Evolutionary conservation across 306 rosid species (phyloP).

Genomic region (Vicia sativa): DNA sequence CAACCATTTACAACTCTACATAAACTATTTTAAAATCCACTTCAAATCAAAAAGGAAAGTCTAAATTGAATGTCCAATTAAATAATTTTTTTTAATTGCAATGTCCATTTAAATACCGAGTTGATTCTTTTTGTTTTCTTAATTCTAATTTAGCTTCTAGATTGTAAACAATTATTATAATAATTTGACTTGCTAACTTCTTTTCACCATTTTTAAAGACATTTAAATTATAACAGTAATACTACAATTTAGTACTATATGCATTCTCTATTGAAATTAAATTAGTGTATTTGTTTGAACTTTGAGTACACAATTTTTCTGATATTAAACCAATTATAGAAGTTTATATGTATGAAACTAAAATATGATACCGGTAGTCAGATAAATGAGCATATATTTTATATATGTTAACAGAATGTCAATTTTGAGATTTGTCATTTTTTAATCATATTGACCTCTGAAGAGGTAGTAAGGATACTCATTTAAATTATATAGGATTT

Average conservation of each 20-base stretch:
- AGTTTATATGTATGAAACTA: background rate
- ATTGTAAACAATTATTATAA: slow-evolving; percentile 2
- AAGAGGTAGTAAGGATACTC: slow-evolving; percentile 25
- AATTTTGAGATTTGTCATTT: background rate
- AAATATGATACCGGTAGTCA: background rate
- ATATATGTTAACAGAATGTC: background rate
- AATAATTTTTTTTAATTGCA: background rate
- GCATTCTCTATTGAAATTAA: slow-evolving; percentile 9
- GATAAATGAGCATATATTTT: background rate
- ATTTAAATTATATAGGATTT: slow-evolving; percentile 8
- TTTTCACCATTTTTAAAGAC: slow-evolving; percentile 7
- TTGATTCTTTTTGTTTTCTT: slow-evolving; percentile 1
- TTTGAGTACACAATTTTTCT: background rate
- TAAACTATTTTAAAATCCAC: too few species aligned
- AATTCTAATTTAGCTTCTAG: slow-evolving; percentile 25
- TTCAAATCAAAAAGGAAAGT: slow-evolving; percentile 24
- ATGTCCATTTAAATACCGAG: slow-evolving; percentile 23
- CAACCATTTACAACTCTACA: too few species aligned
- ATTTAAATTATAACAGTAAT: slow-evolving; percentile 2
- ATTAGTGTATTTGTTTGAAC: background rate
- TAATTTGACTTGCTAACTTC: slow-evolving; percentile 15
- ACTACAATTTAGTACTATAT: background rate
- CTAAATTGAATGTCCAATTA: slow-evolving; percentile 6
- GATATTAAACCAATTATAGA: slow-evolving; percentile 3
- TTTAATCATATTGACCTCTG: background rate